phyloP scores from a whole-genome alignment of 1,139 yeast species.

The Trichomonascaceae sp. region DNA sequence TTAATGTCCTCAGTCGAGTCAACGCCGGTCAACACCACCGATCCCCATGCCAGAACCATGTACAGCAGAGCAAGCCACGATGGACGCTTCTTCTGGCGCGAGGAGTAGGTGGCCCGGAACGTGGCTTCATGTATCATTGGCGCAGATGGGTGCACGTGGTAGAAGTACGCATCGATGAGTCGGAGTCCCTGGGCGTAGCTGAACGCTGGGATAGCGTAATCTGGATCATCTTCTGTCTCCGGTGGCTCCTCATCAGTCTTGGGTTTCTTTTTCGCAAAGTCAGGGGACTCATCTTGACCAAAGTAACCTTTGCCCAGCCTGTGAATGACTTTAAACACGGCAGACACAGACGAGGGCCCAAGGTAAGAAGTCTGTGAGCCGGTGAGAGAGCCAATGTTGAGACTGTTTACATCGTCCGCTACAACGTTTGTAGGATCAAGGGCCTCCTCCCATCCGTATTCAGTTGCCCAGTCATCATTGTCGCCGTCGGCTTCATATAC shows the following conservation, averaged over 20 bases:
- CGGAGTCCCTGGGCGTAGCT: conserved; percentile 4
- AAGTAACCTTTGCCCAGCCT: not conserved
- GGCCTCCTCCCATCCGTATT: conserved; percentile 6
- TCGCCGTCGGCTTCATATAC: not conserved
- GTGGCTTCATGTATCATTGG: conserved; percentile 4
- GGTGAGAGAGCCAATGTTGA: not conserved
- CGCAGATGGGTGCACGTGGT: conserved; percentile 5
- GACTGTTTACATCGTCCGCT: not conserved
- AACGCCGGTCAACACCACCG: conserved; percentile 2
- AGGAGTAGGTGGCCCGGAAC: conserved; percentile 3
- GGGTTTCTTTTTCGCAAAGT: not conserved
- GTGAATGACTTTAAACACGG: not conserved
- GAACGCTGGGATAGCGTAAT: not conserved
- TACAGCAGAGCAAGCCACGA: conserved; percentile 6
- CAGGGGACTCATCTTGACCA: not conserved
- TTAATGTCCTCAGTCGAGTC: conserved; percentile 3
- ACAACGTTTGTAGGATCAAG: not conserved
- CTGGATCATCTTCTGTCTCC: no score
- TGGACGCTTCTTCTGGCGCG: conserved; percentile 2
- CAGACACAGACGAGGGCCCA: not conserved
- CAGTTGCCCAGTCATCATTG: conserved; percentile 1
- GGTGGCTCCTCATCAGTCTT: no score
- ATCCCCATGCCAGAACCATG: conserved; percentile 6
- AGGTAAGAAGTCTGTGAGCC: not conserved
- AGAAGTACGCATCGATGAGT: conserved; percentile 6